Base-by-base conservation (phyloP, 2,329 filamentous ascomycete species). In the Alternaria triticimaculans region DNA sequence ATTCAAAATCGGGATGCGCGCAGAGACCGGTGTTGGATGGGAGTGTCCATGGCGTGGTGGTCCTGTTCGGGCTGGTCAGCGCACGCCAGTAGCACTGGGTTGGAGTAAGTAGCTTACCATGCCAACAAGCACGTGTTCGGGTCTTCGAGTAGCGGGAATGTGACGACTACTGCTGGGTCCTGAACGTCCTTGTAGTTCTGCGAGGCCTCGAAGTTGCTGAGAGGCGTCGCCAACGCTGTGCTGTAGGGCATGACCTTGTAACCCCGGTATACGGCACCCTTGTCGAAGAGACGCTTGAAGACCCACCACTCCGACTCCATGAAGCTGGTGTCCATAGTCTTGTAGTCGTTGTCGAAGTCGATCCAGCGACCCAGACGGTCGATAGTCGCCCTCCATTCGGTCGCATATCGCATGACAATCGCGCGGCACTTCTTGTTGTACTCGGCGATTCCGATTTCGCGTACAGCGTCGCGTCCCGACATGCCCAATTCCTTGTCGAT, bases 251-350 rank as follows among this genome's bases (percentile, higher is more conserved):
- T 96, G 66, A 98, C 93, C 76, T 90, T 89, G 81, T 96, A 92
- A 46, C 93, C 94, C 71, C 93, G 92, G 80, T 97, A 98, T 59
- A 97, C 93, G 66, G 91, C 86, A 60, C 89, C 92, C 82, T 97
- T 97, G 72, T 97, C 92, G 79, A 93, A 96, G 23, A 97, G 86
- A 78, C 95, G 89, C 84, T 96, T 96, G 85, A 97, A 97, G 18
- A 96, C 92, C 94, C 95, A 97, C 95, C 95, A 98, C 69, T 92
- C 89, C 0, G 92, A 91, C 83, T 97, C 95, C 95, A 97, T 98
- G 82, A 96, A 98, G 20, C 85, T 90, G n/a, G 90, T 87, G 79
- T 98, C 91, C 93, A 97, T 97, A 37, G 93, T 97, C 88, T 97
- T 97, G 85, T 97, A 97, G 80, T 97, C 93, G 73, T 97, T 96